These are phyloP conservation scores for Rubroboletus pulcherrimus DNA, from an alignment of 768 basidiomycete genomes.

Conservation along the genomic window DNA sequence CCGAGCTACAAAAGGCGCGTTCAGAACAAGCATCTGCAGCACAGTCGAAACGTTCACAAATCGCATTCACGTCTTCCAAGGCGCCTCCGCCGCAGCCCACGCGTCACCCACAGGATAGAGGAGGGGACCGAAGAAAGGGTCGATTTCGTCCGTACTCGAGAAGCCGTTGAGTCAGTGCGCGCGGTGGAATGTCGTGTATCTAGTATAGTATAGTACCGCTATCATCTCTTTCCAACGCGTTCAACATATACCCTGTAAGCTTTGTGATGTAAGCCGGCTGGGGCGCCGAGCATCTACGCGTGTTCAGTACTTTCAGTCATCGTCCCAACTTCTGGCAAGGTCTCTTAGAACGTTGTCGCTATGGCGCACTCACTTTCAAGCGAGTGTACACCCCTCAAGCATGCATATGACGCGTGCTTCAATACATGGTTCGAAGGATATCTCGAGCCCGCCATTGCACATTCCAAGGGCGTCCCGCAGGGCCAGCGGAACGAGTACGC, in stretches of 20 bases:
- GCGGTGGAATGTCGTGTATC: slow-evolving; percentile 5
- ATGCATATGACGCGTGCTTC: slow-evolving; percentile 90
- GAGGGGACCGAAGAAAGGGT: slow-evolving; percentile 16
- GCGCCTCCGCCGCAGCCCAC: slow-evolving; percentile 7
- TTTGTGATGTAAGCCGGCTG: slow-evolving; percentile 18
- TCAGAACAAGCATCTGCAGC: slow-evolving; percentile 55
- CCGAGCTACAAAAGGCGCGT: slow-evolving; percentile 57
- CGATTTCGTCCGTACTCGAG: slow-evolving; percentile 30
- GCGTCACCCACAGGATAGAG: slow-evolving; percentile 16
- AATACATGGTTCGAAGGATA: slow-evolving; percentile 98
- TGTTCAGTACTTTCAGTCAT: background rate
- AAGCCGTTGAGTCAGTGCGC: slow-evolving; percentile 15
- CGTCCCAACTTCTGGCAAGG: background rate
- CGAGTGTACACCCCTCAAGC: slow-evolving; percentile 88
- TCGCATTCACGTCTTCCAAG: slow-evolving; percentile 52
- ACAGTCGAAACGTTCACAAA: slow-evolving; percentile 58
- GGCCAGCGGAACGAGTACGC: slow-evolving; percentile 58
- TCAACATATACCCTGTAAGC: background rate
- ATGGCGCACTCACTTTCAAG: slow-evolving; percentile 82
- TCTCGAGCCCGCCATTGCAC: slow-evolving; percentile 69
- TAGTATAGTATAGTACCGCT: slow-evolving; percentile 14
- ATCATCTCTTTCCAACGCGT: background rate
- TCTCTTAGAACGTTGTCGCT: background rate
- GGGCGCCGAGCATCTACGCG: no score
- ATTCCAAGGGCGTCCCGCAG: slow-evolving; percentile 36